phyloP scores from a whole-genome alignment of 495 filamentous ascomycete genomes.

The Schizothecium vesticola region DNA sequence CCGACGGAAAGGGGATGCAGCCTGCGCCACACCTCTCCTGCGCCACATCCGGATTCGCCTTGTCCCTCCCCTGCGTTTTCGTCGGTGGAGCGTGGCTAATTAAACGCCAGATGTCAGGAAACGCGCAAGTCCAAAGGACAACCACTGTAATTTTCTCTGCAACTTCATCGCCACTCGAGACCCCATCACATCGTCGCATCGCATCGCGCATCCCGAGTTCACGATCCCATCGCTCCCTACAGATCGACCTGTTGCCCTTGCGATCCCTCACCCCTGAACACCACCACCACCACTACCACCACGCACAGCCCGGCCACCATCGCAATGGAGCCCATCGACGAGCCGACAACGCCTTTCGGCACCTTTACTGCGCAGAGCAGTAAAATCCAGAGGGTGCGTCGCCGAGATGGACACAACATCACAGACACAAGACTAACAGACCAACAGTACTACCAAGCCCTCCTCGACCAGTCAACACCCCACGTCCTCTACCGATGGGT shows the following conservation, averaged over 20 bases:
- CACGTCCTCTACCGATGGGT: slow-evolving; percentile 85
- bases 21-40: background rate
- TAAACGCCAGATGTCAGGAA: slow-evolving; percentile 15
- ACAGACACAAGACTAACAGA: slow-evolving; percentile 2
- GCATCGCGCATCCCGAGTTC: background rate
- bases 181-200: background rate
- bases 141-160: slow-evolving; percentile 2
- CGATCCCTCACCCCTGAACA: background rate
- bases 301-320: slow-evolving; percentile 6
- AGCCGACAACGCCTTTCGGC: slow-evolving; percentile 29
- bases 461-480: slow-evolving; percentile 87
- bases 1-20: background rate
- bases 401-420: background rate
- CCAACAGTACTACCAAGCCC: slow-evolving; percentile 82
- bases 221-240: background rate
- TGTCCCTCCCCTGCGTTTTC: background rate
- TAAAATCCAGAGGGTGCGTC: slow-evolving; percentile 40
- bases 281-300: background rate
- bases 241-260: background rate
- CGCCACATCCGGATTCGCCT: background rate
- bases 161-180: background rate
- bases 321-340: slow-evolving; percentile 24
- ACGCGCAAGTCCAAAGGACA: slow-evolving; percentile 6
- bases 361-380: slow-evolving; percentile 26
- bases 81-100: slow-evolving; percentile 6